These are phyloP conservation scores for Urtica urens DNA, from an alignment of 306 rosid genomes.

Conservation along the genomic window DNA sequence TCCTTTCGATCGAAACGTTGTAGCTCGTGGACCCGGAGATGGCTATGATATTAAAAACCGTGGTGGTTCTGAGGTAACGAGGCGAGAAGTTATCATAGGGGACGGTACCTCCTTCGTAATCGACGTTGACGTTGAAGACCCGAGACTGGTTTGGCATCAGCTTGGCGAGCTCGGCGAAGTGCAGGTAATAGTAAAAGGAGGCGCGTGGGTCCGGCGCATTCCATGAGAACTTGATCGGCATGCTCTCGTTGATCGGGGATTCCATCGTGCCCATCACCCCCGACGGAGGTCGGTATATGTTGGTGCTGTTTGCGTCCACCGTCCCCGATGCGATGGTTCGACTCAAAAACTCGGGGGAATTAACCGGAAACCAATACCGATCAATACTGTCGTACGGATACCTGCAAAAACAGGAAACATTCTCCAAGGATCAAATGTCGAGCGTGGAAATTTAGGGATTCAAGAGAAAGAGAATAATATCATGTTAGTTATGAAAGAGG, in stretches of 20 bases:
- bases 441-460: too few relatives aligned
- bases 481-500: too few relatives aligned
- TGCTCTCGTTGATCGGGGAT: constrained; percentile 2
- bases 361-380: constrained; percentile 34
- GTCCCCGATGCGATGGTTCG: constrained; percentile 9
- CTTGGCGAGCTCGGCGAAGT: constrained; percentile 36
- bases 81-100: constrained; percentile 18
- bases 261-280: constrained; percentile 27
- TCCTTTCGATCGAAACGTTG: constrained; percentile 15
- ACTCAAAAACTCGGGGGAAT: not conserved
- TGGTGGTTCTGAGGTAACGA: constrained; percentile 9
- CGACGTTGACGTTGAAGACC: constrained; percentile 29
- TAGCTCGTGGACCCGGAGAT: constrained; percentile 1
- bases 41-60: not conserved
- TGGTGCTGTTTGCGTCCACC: not conserved
- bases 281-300: constrained; percentile 19
- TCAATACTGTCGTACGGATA: constrained; percentile 25
- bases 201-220: not conserved
- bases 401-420: not conserved
- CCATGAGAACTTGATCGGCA: constrained; percentile 14
- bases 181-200: constrained; percentile 28
- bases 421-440: too few relatives aligned
- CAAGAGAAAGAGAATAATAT: too few relatives aligned
- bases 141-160: constrained; percentile 23
- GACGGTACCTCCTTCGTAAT: constrained; percentile 18